Conservation (phyloP, 345 rosid genomes). For the Ricinus communis region DNA sequence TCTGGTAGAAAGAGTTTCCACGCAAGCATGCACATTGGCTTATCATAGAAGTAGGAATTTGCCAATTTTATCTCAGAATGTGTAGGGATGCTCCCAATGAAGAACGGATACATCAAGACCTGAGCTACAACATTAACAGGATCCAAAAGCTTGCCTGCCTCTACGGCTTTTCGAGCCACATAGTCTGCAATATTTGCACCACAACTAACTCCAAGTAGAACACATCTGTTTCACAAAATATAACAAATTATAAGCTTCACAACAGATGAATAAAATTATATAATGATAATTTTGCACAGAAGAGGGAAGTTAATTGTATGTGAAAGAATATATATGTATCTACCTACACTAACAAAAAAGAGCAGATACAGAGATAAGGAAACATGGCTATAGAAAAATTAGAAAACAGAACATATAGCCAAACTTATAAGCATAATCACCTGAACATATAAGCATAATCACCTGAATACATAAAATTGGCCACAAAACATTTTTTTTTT, state of each 20-base stretch:
- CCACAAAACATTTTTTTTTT: background rate
- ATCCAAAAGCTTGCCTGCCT: constrained; percentile 61
- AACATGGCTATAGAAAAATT: background rate
- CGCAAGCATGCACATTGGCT: constrained; percentile 68
- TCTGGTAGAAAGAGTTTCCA: constrained; percentile 88
- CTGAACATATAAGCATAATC: background rate
- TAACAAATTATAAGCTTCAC: constrained; percentile 9
- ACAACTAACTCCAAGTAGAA: constrained; percentile 90
- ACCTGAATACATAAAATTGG: background rate
- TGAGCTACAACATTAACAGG: constrained; percentile 97
- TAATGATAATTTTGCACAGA: background rate
- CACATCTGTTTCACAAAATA: constrained; percentile 54
- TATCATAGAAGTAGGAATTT: constrained; percentile 87
- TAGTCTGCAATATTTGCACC: constrained; percentile 87
- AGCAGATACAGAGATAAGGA: background rate
- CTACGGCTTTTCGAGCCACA: constrained; percentile 74
- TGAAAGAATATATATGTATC: background rate
- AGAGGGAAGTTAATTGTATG: background rate
- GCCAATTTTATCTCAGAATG: constrained; percentile 84
- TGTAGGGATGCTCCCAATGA: constrained; percentile 75
- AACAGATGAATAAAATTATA: background rate
- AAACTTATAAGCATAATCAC: background rate
- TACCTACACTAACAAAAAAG: too few species aligned
- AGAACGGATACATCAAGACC: constrained; percentile 87
- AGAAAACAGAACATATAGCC: background rate